Percentiles rank a stretch among this genome's conserved stretches.
These are phyloP conservation scores for Lotus japonicus DNA, from an alignment of 306 rosid genomes.

Conservation along the genomic window DNA sequence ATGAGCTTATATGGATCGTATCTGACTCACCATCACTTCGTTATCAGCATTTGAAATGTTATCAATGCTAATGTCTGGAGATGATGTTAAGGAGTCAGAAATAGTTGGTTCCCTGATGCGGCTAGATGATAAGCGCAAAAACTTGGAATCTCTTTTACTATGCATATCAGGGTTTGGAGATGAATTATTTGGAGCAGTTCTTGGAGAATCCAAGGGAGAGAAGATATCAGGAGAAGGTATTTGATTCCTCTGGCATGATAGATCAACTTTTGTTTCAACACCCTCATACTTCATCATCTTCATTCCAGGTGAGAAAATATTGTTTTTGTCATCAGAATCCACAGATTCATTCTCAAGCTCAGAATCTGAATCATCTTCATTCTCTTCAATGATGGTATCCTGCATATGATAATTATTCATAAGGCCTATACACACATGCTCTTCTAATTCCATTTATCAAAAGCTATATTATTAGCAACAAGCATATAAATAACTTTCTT, in stretches of 20 bases:
- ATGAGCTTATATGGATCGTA: neutral
- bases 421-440: slow-evolving; percentile 3
- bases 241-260: slow-evolving; percentile 36
- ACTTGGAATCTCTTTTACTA: slow-evolving; percentile 31
- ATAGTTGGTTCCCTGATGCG: slow-evolving; percentile 32
- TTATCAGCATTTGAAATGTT: slow-evolving; percentile 50
- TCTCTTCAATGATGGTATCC: slow-evolving; percentile 52
- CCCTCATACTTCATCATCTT: slow-evolving; percentile 33
- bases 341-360: slow-evolving; percentile 42
- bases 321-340: slow-evolving; percentile 32
- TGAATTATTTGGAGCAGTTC: slow-evolving; percentile 26
- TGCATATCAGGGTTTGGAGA: slow-evolving; percentile 29
- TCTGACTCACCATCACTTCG: slow-evolving; percentile 44
- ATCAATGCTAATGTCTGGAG: slow-evolving; percentile 46
- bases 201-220: slow-evolving; percentile 64
- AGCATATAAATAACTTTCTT: neutral
- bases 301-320: slow-evolving; percentile 28
- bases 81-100: slow-evolving; percentile 45
- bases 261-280: slow-evolving; percentile 23
- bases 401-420: slow-evolving; percentile 28
- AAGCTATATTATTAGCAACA: slow-evolving; percentile 1
- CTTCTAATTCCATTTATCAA: neutral
- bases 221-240: slow-evolving; percentile 42
- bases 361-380: slow-evolving; percentile 50
- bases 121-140: slow-evolving; percentile 49